These are phyloP conservation scores for Emericellopsis terricola DNA, from an alignment of 495 filamentous ascomycete genomes.

Conservation along the genomic window DNA sequence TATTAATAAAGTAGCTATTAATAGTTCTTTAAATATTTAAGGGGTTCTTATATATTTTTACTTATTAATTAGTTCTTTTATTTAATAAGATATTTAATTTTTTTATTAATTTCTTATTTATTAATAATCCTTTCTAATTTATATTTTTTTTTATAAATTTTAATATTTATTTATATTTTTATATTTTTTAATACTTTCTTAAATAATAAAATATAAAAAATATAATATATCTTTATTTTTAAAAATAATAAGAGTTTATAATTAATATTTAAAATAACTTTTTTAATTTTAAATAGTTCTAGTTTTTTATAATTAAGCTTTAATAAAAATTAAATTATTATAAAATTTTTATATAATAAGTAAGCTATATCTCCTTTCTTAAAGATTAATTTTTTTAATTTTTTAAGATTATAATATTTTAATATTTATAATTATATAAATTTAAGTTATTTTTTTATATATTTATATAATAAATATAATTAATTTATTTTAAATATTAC, in stretches of 20 bases:
- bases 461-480: too few relatives aligned
- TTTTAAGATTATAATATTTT: too few relatives aligned
- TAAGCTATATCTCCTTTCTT: background rate
- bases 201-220: background rate
- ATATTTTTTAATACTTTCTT: background rate
- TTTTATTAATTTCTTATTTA: background rate
- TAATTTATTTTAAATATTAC: too few relatives aligned
- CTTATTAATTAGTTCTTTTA: too few relatives aligned
- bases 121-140: too few relatives aligned
- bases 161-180: background rate
- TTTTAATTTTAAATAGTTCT: background rate
- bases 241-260: background rate
- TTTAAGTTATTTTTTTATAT: too few relatives aligned
- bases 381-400: too few relatives aligned
- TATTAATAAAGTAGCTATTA: background rate
- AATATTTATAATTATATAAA: too few relatives aligned
- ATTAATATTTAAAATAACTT: background rate
- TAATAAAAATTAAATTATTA: background rate
- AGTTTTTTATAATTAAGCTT: background rate
- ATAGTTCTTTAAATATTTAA: background rate
- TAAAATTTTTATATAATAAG: background rate
- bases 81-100: background rate
- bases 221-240: background rate
- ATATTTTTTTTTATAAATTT: background rate
- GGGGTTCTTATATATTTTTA: background rate